Evolutionary conservation across 257 asterid species (phyloP).

Genomic region (Vinca minor): DNA sequence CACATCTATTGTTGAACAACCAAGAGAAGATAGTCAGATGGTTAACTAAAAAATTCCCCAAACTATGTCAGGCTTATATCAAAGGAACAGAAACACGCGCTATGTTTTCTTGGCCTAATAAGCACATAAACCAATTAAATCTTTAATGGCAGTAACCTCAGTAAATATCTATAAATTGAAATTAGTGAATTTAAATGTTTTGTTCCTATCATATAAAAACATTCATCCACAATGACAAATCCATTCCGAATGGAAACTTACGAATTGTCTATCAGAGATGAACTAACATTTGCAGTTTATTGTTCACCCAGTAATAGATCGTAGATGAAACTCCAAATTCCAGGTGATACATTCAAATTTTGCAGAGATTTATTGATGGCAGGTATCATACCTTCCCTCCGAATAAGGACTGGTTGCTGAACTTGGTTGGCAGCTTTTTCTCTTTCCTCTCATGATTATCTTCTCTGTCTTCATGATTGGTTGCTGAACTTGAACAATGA

Average conservation of each 20-base stretch:
- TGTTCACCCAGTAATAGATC: no score
- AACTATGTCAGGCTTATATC: conserved; percentile 1
- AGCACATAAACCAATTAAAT: neutral
- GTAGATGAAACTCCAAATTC: no score
- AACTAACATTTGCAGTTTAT: no score
- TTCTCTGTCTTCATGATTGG: conserved; percentile 23
- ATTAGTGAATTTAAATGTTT: no score
- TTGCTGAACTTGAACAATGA: conserved; percentile 39
- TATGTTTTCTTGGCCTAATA: neutral
- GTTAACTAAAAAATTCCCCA: neutral
- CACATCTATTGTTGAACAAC: neutral
- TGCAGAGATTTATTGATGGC: conserved; percentile 4
- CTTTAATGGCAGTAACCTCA: no score
- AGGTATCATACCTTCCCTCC: conserved; percentile 37
- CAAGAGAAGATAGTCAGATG: neutral
- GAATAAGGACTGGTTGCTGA: no score
- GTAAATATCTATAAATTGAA: no score
- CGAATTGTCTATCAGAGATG: neutral
- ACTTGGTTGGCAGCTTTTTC: conserved; percentile 24
- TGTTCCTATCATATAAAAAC: no score
- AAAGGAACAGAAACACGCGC: neutral
- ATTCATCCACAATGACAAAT: neutral
- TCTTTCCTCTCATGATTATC: conserved; percentile 24
- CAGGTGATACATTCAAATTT: neutral
- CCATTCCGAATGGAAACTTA: neutral